Percentiles rank a stretch among this genome's conserved stretches.
Evolutionary conservation across 768 basidiomycete genomes (phyloP).

Genomic region (Lactarius tabidus): DNA sequence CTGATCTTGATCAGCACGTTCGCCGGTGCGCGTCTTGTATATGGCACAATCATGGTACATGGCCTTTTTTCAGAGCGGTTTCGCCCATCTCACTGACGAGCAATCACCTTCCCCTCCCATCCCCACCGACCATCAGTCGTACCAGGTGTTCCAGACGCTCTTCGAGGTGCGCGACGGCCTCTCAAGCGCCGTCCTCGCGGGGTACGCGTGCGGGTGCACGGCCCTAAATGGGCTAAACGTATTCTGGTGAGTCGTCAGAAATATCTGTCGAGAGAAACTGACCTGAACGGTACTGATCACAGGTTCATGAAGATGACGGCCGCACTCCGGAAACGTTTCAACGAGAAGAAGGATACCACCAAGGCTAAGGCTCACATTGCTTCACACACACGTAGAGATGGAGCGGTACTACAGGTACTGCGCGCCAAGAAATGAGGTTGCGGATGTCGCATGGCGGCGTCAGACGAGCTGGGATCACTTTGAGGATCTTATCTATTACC

Average conservation of each 20-base stretch:
- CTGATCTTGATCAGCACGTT: slow-evolving; percentile 61
- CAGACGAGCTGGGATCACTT: neutral
- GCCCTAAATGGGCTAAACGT: slow-evolving; percentile 71
- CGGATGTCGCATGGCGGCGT: neutral
- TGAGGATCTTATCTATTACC: no score
- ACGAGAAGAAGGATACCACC: slow-evolving; percentile 20
- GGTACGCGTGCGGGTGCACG: slow-evolving; percentile 57
- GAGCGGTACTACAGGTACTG: neutral
- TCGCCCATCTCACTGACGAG: neutral
- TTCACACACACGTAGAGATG: neutral
- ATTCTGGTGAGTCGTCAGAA: slow-evolving; percentile 51
- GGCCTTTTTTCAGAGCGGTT: neutral
- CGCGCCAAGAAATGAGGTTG: neutral
- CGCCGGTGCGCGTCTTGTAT: slow-evolving; percentile 65
- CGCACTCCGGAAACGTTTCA: slow-evolving; percentile 61
- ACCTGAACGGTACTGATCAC: neutral
- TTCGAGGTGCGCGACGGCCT: slow-evolving; percentile 51
- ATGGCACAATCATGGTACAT: slow-evolving; percentile 51
- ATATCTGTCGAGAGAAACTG: neutral
- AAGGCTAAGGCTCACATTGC: slow-evolving; percentile 20
- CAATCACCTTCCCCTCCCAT: neutral
- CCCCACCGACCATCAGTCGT: slow-evolving; percentile 43
- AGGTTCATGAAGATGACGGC: slow-evolving; percentile 77
- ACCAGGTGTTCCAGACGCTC: slow-evolving; percentile 61
- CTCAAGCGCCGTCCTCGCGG: slow-evolving; percentile 42